Evolutionary conservation across 2,329 filamentous ascomycete species (phyloP).

Genomic region (Aspergillus calidoustus): DNA sequence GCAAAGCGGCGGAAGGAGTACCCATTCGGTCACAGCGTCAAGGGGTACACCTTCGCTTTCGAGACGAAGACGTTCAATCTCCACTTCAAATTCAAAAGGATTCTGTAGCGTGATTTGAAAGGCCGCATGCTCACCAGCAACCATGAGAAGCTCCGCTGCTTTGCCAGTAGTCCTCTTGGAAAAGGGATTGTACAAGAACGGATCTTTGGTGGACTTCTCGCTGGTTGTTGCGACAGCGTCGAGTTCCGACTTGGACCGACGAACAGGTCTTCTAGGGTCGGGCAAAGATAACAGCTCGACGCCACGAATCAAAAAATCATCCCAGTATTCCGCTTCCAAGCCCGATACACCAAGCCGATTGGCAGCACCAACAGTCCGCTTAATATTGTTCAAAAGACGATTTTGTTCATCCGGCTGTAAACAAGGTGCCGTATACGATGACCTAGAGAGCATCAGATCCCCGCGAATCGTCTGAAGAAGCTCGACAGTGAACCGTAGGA

Average conservation of each 20-base stretch:
- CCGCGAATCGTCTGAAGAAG: constrained; percentile 77
- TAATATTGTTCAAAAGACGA: constrained; percentile 81
- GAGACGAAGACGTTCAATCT: constrained; percentile 80
- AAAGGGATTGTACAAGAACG: constrained; percentile 96
- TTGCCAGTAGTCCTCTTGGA: constrained; percentile 65
- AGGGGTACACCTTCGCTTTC: constrained; percentile 76
- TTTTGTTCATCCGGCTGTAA: constrained; percentile 83
- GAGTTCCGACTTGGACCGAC: constrained; percentile 62
- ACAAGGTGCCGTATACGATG: constrained; percentile 70
- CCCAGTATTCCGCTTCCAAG: constrained; percentile 88
- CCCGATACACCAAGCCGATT: constrained; percentile 72
- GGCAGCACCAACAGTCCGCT: constrained; percentile 78
- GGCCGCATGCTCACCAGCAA: constrained; percentile 75
- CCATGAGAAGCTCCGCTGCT: constrained; percentile 69
- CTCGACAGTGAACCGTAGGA: constrained; percentile 85
- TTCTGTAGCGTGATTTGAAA: constrained; percentile 90
- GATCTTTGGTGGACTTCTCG: constrained; percentile 62
- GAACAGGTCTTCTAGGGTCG: constrained; percentile 64
- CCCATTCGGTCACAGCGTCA: constrained; percentile 66
- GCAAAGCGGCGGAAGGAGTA: constrained; percentile 77
- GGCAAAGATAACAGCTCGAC: constrained; percentile 70
- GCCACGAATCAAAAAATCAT: constrained; percentile 86
- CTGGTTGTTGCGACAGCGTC: constrained; percentile 46
- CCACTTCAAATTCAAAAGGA: constrained; percentile 88
- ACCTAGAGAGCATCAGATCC: constrained; percentile 72